These are phyloP conservation scores for Wickerhamomyces tratensis DNA, from an alignment of 805 yeast species.

Conservation along the genomic window DNA sequence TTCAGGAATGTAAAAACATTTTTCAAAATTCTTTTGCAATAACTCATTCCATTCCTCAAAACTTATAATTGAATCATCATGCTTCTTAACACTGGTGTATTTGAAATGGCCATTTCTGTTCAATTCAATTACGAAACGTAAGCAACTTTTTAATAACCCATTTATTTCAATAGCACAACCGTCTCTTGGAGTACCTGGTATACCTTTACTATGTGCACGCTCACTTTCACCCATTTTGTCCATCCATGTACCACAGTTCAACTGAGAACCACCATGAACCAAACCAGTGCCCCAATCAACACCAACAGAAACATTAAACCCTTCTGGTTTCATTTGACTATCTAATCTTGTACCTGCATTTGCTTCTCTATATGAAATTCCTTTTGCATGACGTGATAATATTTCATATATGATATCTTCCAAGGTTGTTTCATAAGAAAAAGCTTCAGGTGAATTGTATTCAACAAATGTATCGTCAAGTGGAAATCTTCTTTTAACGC, in stretches of 20 bases:
- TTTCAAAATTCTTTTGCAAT: slow-evolving; percentile 67
- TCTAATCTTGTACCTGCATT: slow-evolving; percentile 88
- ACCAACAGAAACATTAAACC: slow-evolving; percentile 71
- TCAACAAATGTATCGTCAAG: slow-evolving; percentile 72
- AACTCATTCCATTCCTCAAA: slow-evolving; percentile 66
- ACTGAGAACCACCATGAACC: slow-evolving; percentile 84
- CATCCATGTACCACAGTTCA: slow-evolving; percentile 99
- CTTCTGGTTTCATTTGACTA: slow-evolving; percentile 86
- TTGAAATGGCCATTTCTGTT: slow-evolving; percentile 45
- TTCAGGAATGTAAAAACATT: slow-evolving; percentile 65
- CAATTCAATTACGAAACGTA: slow-evolving; percentile 68
- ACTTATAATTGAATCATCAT: slow-evolving; percentile 45
- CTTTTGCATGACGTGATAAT: slow-evolving; percentile 78
- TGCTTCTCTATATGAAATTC: slow-evolving; percentile 84
- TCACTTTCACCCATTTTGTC: slow-evolving; percentile 97
- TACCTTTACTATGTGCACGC: slow-evolving; percentile 76
- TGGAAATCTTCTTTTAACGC: slow-evolving; percentile 79
- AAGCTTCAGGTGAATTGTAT: slow-evolving; percentile 65
- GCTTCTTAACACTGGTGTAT: slow-evolving; percentile 44
- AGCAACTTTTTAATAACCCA: slow-evolving; percentile 76
- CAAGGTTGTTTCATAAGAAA: slow-evolving; percentile 57
- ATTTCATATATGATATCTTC: slow-evolving; percentile 78
- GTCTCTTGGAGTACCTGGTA: slow-evolving; percentile 96
- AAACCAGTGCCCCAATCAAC: slow-evolving; percentile 91
- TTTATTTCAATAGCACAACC: slow-evolving; percentile 94